Percentiles rank a stretch among this genome's conserved stretches.
These are phyloP conservation scores for Malassezia restricta DNA, from an alignment of 1,284 basidiomycete species.

Conservation along the genomic window DNA sequence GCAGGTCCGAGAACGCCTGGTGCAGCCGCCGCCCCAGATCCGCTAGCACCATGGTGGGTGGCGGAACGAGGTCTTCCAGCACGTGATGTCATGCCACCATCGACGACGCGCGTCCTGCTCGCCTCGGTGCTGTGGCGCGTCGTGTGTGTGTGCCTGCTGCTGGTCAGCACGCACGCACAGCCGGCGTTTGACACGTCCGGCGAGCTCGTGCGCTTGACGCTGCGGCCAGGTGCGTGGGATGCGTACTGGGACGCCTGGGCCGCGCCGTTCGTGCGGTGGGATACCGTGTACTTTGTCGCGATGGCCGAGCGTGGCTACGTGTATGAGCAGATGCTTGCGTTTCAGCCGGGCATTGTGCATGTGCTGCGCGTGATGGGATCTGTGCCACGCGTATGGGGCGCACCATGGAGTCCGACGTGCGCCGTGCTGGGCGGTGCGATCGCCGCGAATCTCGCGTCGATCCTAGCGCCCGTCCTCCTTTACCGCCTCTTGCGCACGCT, in stretches of 20 bases:
- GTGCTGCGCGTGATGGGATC: slow-evolving; percentile 20
- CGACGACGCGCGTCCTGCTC: not conserved
- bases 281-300: slow-evolving; percentile 62
- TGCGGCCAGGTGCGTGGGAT: slow-evolving; percentile 1
- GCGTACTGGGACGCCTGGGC: slow-evolving; percentile 10
- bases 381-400: not conserved
- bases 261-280: slow-evolving; percentile 62
- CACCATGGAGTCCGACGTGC: slow-evolving; percentile 20
- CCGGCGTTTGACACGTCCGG: slow-evolving; percentile 34
- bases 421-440: slow-evolving; percentile 14
- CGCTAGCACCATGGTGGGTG: slow-evolving; percentile 69
- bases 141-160: slow-evolving; percentile 8
- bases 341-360: slow-evolving; percentile 56
- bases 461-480: slow-evolving; percentile 50
- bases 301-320: slow-evolving; percentile 50
- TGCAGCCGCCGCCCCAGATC: slow-evolving; percentile 91
- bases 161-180: slow-evolving; percentile 18
- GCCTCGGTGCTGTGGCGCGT: slow-evolving; percentile 11
- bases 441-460: slow-evolving; percentile 1
- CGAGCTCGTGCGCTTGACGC: slow-evolving; percentile 11
- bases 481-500: slow-evolving; percentile 50
- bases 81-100: not conserved
- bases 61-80: not conserved
- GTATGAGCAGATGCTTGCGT: slow-evolving; percentile 78
- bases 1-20: slow-evolving; percentile 79